Conservation (phyloP, 2,329 filamentous ascomycete species). For the Neopestalotiopsis sp. region DNA sequence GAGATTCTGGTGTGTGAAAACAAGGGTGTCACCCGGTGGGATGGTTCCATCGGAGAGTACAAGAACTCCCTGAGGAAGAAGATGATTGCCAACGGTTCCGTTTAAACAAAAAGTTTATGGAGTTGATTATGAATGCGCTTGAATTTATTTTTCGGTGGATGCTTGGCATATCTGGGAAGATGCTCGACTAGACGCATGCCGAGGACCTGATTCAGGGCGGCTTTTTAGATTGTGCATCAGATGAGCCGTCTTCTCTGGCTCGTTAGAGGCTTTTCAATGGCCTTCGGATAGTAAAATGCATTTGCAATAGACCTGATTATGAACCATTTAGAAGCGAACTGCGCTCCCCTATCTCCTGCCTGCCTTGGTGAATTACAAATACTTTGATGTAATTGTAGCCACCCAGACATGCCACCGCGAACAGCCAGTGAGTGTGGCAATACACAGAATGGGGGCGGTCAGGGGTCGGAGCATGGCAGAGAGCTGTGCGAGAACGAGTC, state of each 20-base stretch:
- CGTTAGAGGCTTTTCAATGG: background rate
- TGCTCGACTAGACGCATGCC: constrained; percentile 13
- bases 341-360: too few relatives aligned
- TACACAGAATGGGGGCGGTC: too few relatives aligned
- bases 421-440: too few relatives aligned
- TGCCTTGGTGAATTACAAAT: too few relatives aligned
- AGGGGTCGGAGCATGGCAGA: too few relatives aligned
- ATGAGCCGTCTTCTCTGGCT: constrained; percentile 9
- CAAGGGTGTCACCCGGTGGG: constrained; percentile 90
- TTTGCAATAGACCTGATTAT: constrained; percentile 1
- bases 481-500: too few relatives aligned
- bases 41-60: constrained; percentile 89
- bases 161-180: constrained; percentile 10
- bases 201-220: background rate
- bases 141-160: constrained; percentile 6
- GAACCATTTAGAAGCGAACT: background rate
- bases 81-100: constrained; percentile 88
- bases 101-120: constrained; percentile 58
- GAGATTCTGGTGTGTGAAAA: constrained; percentile 99
- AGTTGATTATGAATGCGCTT: constrained; percentile 6
- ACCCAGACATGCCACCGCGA: too few relatives aligned
- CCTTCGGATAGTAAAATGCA: constrained; percentile 9
- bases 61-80: constrained; percentile 99
- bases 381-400: too few relatives aligned
- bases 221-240: constrained; percentile 17